These are phyloP conservation scores for Pleurotus djamor DNA, from an alignment of 768 basidiomycete species.

Conservation along the genomic window DNA sequence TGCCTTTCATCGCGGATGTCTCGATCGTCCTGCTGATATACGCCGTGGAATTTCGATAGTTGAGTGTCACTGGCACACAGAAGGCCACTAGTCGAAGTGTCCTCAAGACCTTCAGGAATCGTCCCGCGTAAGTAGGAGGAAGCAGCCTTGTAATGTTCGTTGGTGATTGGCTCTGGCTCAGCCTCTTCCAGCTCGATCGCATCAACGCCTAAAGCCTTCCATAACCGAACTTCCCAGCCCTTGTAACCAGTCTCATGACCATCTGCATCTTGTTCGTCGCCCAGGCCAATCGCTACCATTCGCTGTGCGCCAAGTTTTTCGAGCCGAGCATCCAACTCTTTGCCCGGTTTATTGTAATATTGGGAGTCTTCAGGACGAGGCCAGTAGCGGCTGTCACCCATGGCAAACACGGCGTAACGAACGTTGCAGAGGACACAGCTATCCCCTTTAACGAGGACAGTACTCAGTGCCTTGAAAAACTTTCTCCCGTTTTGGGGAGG, in stretches of 20 bases:
- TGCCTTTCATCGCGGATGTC: conserved; percentile 97
- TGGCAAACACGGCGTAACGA: conserved; percentile 83
- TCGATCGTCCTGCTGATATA: conserved; percentile 96
- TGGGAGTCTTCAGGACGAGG: conserved; percentile 95
- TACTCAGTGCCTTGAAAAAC: conserved; percentile 84
- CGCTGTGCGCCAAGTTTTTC: conserved; percentile 79
- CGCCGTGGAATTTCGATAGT: conserved; percentile 97
- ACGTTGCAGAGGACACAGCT: conserved; percentile 52
- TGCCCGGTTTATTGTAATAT: conserved; percentile 96
- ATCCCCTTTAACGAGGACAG: conserved; percentile 54
- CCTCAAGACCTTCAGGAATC: conserved; percentile 87
- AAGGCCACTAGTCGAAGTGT: conserved; percentile 83
- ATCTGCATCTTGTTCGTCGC: conserved; percentile 97
- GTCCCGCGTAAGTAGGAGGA: conserved; percentile 93
- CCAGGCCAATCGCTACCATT: conserved; percentile 75
- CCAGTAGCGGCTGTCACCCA: conserved; percentile 99
- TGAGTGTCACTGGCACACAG: conserved; percentile 89
- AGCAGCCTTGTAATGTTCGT: conserved; percentile 99
- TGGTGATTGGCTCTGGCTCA: conserved; percentile 96
- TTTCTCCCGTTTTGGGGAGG: conserved; percentile 94
- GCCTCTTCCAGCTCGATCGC: conserved; percentile 83
- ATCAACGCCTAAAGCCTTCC: conserved; percentile 95
- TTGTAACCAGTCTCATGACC: conserved; percentile 96
- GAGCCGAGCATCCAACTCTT: conserved; percentile 83
- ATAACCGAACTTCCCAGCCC: conserved; percentile 86